phyloP scores from a whole-genome alignment of 2,329 filamentous ascomycete species.

The Fusarium haematococcum region DNA sequence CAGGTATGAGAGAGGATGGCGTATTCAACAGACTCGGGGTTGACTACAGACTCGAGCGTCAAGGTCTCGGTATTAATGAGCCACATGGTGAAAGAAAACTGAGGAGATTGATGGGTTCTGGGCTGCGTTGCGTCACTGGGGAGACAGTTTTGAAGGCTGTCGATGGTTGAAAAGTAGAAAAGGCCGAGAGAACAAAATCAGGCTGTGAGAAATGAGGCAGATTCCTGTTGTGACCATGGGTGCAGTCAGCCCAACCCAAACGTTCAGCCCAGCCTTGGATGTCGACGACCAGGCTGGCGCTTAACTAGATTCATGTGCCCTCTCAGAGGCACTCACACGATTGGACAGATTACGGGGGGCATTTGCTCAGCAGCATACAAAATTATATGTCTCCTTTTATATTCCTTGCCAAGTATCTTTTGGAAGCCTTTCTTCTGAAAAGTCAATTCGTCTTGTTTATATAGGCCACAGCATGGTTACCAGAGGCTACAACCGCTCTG shows the following conservation, averaged over 20 bases:
- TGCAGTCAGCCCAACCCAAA: background rate
- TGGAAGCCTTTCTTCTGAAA: background rate
- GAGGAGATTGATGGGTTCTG: background rate
- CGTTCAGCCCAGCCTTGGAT: background rate
- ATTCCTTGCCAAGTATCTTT: background rate
- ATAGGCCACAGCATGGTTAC: too few relatives aligned
- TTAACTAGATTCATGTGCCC: background rate
- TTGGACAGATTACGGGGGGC: background rate
- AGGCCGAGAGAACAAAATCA: background rate
- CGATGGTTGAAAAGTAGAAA: background rate
- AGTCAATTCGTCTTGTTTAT: too few relatives aligned
- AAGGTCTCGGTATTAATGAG: conserved; percentile 36
- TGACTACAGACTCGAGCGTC: conserved; percentile 31
- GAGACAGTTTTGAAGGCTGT: background rate
- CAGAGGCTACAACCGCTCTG: too few relatives aligned
- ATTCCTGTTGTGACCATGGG: background rate
- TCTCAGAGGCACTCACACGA: background rate
- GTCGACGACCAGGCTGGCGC: background rate
- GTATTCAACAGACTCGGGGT: conserved; percentile 35
- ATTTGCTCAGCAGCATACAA: background rate
- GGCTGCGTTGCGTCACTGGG: background rate
- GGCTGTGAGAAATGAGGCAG: background rate
- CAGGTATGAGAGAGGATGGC: conserved; percentile 50
- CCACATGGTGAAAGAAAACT: conserved; percentile 28
- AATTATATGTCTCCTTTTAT: background rate